These are phyloP conservation scores for Alternaria atra DNA, from an alignment of 2,329 filamentous ascomycete genomes.

Conservation along the genomic window DNA sequence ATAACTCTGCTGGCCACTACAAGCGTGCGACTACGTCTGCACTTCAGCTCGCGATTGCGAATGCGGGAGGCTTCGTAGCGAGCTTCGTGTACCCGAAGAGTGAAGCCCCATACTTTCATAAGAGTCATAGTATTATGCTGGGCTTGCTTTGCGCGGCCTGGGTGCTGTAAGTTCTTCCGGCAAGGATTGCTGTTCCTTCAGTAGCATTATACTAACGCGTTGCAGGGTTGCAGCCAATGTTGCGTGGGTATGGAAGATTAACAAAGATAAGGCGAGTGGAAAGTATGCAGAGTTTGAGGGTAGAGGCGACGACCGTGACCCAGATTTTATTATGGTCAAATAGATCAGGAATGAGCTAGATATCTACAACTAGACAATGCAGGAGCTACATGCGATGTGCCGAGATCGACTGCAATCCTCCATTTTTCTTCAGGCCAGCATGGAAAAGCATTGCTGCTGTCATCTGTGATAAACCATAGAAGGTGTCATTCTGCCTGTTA, in stretches of 20 bases:
- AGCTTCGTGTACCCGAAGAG: conserved; percentile 69
- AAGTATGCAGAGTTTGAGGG: conserved; percentile 67
- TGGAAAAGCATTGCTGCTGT: background rate
- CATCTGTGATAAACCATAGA: background rate
- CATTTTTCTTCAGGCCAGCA: background rate
- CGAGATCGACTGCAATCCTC: background rate
- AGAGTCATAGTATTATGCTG: conserved; percentile 69
- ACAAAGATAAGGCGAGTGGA: conserved; percentile 67
- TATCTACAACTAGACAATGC: background rate
- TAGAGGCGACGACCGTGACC: conserved; percentile 70
- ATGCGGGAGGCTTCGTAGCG: conserved; percentile 72
- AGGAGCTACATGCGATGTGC: background rate
- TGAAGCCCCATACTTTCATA: conserved; percentile 66
- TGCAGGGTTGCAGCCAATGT: conserved; percentile 67
- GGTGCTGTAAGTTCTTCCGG: conserved; percentile 64
- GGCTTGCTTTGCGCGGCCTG: conserved; percentile 69
- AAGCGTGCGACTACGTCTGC: conserved; percentile 74
- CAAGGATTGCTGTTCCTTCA: background rate
- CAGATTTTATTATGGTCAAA: conserved; percentile 68
- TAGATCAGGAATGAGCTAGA: conserved; percentile 38
- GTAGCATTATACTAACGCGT: background rate
- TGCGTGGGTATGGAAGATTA: conserved; percentile 70
- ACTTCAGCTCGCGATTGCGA: conserved; percentile 72
- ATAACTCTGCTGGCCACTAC: conserved; percentile 74
- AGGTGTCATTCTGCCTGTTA: background rate